Percentiles rank a stretch among this genome's conserved stretches.
Conservation (phyloP, 176 grass and related monocot genomes). For the Avena eriantha region DNA sequence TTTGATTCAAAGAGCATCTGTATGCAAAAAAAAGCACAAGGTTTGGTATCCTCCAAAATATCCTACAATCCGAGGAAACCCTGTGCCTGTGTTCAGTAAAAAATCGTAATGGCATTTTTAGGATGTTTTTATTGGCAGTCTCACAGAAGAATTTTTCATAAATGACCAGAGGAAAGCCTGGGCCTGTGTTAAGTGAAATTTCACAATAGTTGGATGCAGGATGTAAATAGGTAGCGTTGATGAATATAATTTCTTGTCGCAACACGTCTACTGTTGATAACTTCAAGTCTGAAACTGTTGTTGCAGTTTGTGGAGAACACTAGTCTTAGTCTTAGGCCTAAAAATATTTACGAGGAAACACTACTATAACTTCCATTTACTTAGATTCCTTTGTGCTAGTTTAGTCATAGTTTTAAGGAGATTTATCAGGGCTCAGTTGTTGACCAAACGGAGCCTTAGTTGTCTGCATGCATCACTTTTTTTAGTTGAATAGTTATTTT, state of each 20-base stretch:
- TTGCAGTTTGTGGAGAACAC: background rate
- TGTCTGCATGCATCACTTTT: background rate
- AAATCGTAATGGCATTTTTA: background rate
- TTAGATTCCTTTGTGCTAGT: background rate
- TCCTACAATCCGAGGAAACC: background rate
- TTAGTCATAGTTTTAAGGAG: background rate
- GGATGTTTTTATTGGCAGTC: background rate
- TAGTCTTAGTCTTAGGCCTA: conserved; percentile 2
- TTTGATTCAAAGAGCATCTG: background rate
- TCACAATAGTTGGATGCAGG: background rate
- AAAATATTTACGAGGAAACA: no score
- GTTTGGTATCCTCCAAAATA: background rate
- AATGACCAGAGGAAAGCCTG: background rate
- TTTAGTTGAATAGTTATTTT: background rate
- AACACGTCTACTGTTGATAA: background rate
- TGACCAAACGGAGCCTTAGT: background rate
- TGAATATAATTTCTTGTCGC: background rate
- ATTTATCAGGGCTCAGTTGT: background rate
- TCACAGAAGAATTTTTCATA: background rate
- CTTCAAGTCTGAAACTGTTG: background rate
- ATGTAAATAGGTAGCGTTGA: background rate
- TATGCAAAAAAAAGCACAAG: background rate
- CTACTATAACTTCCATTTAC: background rate
- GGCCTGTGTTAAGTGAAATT: background rate
- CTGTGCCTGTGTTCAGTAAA: background rate